Base-by-base conservation (phyloP, 208 protist species). In the Wallacemonas sp. region DNA sequence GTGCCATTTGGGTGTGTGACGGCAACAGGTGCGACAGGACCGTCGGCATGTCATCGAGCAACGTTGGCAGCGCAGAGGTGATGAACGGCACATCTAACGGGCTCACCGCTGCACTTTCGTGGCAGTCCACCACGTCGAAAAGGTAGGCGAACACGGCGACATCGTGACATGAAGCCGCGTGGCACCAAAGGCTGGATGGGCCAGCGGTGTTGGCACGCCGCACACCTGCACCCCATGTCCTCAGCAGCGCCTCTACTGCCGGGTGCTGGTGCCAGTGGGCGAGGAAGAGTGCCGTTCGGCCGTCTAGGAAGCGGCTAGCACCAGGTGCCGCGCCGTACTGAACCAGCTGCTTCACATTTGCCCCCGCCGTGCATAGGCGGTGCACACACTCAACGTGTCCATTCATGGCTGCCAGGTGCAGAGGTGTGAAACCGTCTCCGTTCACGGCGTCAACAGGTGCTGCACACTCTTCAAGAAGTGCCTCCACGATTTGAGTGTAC, bases 81-180 rank as follows among this genome's bases (percentile, higher is more conserved):
- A 53, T 32, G 30, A 65, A 53, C 29, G 52, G 21, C 8, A 80
- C 9, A 0, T 60, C 36, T 36, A 36, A 33, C 17, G 48, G 53
- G 33, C 12, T 32, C 44, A 24, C 68, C 61, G 30, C 41, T 38
- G 5, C 19, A 6, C 22, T 59, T 0, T 21, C 22, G 10, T 22
- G 34, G 63, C 70, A 79, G 58, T 87, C 76, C 29, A 87, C 12
- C 1, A 52, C 61, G 54, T 87, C 81, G n/a, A 87, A 73, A 27
- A 87, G 68, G 21, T 73, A 24, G 21, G 73, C 55, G 19, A 83
- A 66, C 2, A 54, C 55, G 12, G n/a, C 0, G 26, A 24, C 34
- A 48, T 63, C 48, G 26, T 61, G 29, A 64, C 59, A 39, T 54
- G 60, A 53, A 27, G 62, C 27, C 10, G 38, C 29, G 63, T 50